Conservation (phyloP, 1,284 basidiomycete genomes). For the Ceratobasidium sp. region DNA sequence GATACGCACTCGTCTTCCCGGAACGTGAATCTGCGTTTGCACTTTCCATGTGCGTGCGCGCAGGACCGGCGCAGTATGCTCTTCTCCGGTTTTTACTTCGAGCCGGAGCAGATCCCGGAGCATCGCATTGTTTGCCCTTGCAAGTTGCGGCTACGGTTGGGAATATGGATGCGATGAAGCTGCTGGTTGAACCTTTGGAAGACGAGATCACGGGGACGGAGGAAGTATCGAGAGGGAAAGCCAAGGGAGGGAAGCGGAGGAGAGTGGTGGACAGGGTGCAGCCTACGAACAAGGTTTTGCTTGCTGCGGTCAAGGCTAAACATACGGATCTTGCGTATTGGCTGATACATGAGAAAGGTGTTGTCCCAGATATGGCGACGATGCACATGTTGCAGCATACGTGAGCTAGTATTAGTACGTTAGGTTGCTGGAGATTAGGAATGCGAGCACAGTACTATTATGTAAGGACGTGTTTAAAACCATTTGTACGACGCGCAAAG, state of each 20-base stretch:
- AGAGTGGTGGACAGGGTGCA: conserved; percentile 68
- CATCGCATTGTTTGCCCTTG: conserved; percentile 71
- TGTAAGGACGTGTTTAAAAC: background rate
- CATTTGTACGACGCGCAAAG: no score
- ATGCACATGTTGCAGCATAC: conserved; percentile 69
- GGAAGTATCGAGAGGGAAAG: conserved; percentile 17
- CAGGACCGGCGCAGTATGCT: conserved; percentile 51
- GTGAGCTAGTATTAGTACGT: background rate
- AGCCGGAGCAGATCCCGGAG: conserved; percentile 73
- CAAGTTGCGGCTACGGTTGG: conserved; percentile 76
- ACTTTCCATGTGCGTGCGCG: conserved; percentile 21
- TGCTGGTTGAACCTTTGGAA: conserved; percentile 73
- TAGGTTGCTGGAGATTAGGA: background rate
- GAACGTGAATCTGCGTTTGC: conserved; percentile 31
- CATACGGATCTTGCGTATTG: conserved; percentile 53
- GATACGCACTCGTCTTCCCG: conserved; percentile 15
- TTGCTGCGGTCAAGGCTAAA: conserved; percentile 67
- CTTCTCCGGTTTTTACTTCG: conserved; percentile 75
- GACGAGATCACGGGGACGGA: background rate
- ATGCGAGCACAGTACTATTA: no score
- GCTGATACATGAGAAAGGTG: conserved; percentile 37
- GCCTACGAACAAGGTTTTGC: conserved; percentile 69
- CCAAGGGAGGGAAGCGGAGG: conserved; percentile 59
- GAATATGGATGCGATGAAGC: conserved; percentile 72
- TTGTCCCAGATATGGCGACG: conserved; percentile 37